A percentile compares a stretch with the other conserved stretches of the same genome.
phyloP scores from a whole-genome alignment of 331 rosid genomes.

The Malus hybrid region DNA sequence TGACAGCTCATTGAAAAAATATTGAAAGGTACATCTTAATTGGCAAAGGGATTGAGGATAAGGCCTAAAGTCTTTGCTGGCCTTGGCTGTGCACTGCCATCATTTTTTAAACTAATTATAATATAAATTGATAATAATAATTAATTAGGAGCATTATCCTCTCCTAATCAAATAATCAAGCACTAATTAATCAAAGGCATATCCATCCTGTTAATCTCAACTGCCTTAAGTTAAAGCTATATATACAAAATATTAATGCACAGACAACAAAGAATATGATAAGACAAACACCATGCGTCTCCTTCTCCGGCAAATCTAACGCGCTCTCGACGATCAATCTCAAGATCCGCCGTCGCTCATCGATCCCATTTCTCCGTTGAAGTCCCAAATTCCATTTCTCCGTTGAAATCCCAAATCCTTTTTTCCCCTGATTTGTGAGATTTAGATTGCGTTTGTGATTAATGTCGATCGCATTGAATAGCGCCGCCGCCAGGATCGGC shows the following conservation, averaged over 20 bases:
- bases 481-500: neutral
- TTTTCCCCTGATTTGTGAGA: no score
- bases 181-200: neutral
- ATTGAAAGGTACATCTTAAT: neutral
- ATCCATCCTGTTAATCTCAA: neutral
- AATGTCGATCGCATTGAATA: no score
- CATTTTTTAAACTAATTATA: neutral
- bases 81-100: neutral
- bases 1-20: neutral
- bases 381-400: no score
- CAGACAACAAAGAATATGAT: neutral
- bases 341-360: no score
- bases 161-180: neutral
- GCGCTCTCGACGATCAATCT: no score
- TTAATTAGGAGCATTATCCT: slow-evolving; percentile 1
- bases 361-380: no score
- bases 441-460: no score
- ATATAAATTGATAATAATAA: neutral
- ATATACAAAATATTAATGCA: neutral
- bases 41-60: slow-evolving; percentile 14
- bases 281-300: no score
- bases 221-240: neutral
- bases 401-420: no score
- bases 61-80: neutral
- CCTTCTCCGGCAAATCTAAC: no score